Evolutionary conservation across 2,329 filamentous ascomycete species (phyloP), one percentile per base, ranked within the genome.

Genomic region (Thyridium curvatum): DNA sequence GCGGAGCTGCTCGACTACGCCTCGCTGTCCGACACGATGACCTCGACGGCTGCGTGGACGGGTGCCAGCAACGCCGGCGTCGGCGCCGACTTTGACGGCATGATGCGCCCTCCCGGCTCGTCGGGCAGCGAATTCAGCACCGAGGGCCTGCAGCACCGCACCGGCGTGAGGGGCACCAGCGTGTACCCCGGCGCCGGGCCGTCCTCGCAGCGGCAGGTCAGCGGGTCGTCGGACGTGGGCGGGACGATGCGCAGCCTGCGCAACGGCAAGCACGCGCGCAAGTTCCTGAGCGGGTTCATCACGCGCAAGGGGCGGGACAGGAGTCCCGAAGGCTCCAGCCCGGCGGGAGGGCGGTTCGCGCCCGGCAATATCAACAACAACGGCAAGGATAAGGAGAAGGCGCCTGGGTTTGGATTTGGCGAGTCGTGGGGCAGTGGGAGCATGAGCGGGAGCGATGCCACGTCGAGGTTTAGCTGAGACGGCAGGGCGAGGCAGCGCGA

Each of bases 1-100:
- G 57, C 64, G 8, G 72, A 77, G n/a, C 61, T 62, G 3, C 51
- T 76, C 16, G 73, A 77, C 26, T 66, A 66, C 38, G 51, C 58
- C 13, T 61, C 55, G 30, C 48, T 69, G 10, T 46, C 58, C 12
- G 65, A 68, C 38, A 55, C 58, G 18, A 47, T 60, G 38, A 61
- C n/a, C 58, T 55, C 32, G 43, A 39, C 26, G 28, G 30, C 41
- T 2, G 28, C 34, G 3, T 48, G 45, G 46, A 34, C 41, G 35
- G 45, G 46, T 5, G 35, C 14, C 34, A 43, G 46, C 12, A 34
- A 15, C 29, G 29, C 30, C 14, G 18, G 28, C 29, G 30, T 12
- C 40, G 32, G 18, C 34, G 30, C 26, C 26, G 28, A 18, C 21
- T 34, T 16, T 6, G 34, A 18, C 15, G 15, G 33, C 38, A 41